phyloP scores from a whole-genome alignment of 2,329 filamentous ascomycete genomes.

The Pezicula carpinea region DNA sequence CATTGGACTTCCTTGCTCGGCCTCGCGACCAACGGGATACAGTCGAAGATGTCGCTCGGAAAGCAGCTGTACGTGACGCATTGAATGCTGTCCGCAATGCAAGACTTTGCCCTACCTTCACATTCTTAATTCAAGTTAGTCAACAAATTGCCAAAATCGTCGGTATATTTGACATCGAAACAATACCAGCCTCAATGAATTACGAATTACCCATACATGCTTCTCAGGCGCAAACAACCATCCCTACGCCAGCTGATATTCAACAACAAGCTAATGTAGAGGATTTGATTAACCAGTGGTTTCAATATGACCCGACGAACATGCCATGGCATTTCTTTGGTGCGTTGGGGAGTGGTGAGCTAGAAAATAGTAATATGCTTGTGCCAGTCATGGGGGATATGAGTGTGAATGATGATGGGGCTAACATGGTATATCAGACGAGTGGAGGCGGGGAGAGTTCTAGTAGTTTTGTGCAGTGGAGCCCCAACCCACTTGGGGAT shows the following conservation, averaged over 20 bases:
- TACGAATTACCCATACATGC: neutral
- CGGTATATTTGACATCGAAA: constrained; percentile 20
- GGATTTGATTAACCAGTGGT: constrained; percentile 20
- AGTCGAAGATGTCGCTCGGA: constrained; percentile 20
- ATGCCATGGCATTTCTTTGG: constrained; percentile 24
- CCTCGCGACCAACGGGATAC: constrained; percentile 23
- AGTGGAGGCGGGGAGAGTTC: no score
- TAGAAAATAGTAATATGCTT: constrained; percentile 1
- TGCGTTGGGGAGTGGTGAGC: constrained; percentile 1
- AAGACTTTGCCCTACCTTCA: constrained; percentile 24
- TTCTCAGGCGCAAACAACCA: neutral
- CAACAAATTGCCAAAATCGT: constrained; percentile 27
- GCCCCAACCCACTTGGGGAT: no score
- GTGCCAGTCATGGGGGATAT: neutral
- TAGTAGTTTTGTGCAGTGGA: no score
- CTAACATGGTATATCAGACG: no score
- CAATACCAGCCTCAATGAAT: neutral
- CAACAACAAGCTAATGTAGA: constrained; percentile 3
- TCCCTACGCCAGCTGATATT: constrained; percentile 2
- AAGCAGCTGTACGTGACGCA: constrained; percentile 22
- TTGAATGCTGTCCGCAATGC: constrained; percentile 19
- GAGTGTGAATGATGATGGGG: no score
- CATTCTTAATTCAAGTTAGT: constrained; percentile 23
- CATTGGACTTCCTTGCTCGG: constrained; percentile 26
- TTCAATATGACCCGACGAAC: constrained; percentile 19